Evolutionary conservation across 371 early-diverging fungal genomes (phyloP).

Genomic region (Mortierella sp.): DNA sequence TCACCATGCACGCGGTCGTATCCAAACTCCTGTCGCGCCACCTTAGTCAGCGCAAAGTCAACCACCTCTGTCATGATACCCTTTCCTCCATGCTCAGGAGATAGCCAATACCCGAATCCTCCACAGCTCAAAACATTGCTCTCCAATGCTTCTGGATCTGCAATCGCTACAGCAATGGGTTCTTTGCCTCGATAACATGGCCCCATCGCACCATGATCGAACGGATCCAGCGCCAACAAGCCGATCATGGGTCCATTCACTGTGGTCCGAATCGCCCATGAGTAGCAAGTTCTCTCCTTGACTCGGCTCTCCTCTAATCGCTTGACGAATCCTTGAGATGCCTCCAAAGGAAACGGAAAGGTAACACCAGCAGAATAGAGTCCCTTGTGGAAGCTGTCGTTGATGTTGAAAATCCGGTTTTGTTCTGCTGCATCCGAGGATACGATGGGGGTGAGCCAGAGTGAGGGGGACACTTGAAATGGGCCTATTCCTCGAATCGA

Average conservation of each 20-base stretch:
- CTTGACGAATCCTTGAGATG: conserved; percentile 19
- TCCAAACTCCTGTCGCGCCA: conserved; percentile 32
- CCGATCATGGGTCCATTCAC: conserved; percentile 39
- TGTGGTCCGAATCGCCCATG: conserved; percentile 37
- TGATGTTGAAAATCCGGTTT: conserved; percentile 28
- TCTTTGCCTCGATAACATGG: conserved; percentile 6
- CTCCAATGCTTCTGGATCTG: not conserved
- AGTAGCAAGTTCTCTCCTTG: not conserved
- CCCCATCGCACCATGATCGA: conserved; percentile 30
- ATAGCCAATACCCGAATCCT: conserved; percentile 47
- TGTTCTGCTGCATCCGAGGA: conserved; percentile 28
- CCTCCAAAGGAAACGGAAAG: conserved; percentile 24
- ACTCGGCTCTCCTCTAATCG: conserved; percentile 12
- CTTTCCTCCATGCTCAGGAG: conserved; percentile 36
- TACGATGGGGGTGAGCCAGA: conserved; percentile 30
- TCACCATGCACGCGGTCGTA: conserved; percentile 50
- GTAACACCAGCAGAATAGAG: conserved; percentile 25
- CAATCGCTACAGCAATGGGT: not conserved
- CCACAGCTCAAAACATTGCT: conserved; percentile 23
- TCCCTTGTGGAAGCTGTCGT: conserved; percentile 23
- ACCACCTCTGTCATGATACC: conserved; percentile 44
- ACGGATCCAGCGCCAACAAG: conserved; percentile 20
- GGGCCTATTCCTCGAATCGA: conserved; percentile 29
- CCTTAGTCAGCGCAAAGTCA: conserved; percentile 7
- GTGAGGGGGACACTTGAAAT: conserved; percentile 18